Evolutionary conservation across 495 filamentous ascomycete genomes (phyloP).

Genomic region (Glonium stellatum): DNA sequence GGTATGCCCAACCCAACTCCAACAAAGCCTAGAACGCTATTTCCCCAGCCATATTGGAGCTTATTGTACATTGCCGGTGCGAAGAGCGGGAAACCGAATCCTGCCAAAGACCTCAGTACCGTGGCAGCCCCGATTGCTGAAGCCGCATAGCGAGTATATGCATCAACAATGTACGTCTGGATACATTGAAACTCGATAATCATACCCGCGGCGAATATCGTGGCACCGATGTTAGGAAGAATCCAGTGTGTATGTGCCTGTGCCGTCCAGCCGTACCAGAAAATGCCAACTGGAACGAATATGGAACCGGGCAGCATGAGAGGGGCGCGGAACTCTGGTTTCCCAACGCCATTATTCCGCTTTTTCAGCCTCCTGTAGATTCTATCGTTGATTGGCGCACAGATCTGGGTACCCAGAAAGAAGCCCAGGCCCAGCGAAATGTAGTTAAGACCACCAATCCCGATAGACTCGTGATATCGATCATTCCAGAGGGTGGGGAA

Average conservation of each 20-base stretch:
- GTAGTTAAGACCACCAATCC: slow-evolving; percentile 62
- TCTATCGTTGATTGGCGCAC: slow-evolving; percentile 55
- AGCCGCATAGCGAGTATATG: slow-evolving; percentile 68
- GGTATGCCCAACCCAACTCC: slow-evolving; percentile 50
- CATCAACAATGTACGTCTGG: slow-evolving; percentile 61
- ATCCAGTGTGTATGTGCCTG: slow-evolving; percentile 62
- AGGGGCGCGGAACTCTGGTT: slow-evolving; percentile 63
- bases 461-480: slow-evolving; percentile 54
- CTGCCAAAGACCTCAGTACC: slow-evolving; percentile 59
- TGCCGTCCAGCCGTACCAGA: slow-evolving; percentile 68
- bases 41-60: slow-evolving; percentile 60
- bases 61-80: slow-evolving; percentile 41
- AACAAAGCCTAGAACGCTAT: slow-evolving; percentile 52
- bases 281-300: slow-evolving; percentile 56
- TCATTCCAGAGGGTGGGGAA: slow-evolving; percentile 58
- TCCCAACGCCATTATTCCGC: slow-evolving; percentile 49
- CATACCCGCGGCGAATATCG: slow-evolving; percentile 50
- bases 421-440: slow-evolving; percentile 66
- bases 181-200: slow-evolving; percentile 64
- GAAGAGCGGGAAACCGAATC: slow-evolving; percentile 74
- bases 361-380: slow-evolving; percentile 58
- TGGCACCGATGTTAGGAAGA: slow-evolving; percentile 61
- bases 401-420: slow-evolving; percentile 57
- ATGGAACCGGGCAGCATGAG: slow-evolving; percentile 53
- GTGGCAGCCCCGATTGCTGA: slow-evolving; percentile 61